Evolutionary conservation across 306 rosid species (phyloP), one percentile per base, ranked within the genome.

Genomic region (Sophora flavescens): DNA sequence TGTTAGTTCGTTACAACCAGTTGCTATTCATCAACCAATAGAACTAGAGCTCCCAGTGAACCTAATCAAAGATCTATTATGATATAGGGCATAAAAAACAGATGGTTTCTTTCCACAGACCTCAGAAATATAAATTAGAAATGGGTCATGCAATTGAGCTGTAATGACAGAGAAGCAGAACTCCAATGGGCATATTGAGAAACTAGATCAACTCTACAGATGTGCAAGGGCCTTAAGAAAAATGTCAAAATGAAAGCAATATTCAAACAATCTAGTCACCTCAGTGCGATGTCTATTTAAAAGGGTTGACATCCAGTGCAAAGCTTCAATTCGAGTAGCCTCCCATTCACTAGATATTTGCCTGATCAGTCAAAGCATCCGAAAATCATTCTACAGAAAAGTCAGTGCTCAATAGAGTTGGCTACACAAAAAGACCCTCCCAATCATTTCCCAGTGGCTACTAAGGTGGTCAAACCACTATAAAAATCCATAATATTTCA

Each of bases 261-360:
- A 60, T 75, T 79, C 13, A 60, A 70, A 74, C 58, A 54, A 47
- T 69, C 59, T 18, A 70, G 54, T 88, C 77, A 96, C 99, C 98
- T 92, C 91, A 13, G 66, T 35, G 16, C 99, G 99, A 83, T 92
- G 86, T 67, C 89, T 86, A 68, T 87, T 87, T 83, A 96, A 77
- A 77, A 96, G 97, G 79, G 89, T 88, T 66, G 92, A 91, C 56
- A 96, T 89, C 99, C 99, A 96, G 82, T 90, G 91, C 93, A 96
- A 87, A 72, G 96, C 93, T 84, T 96, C 99, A 15, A 96, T 88
- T 85, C 95, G 84, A 80, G 99, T 96, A 77, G 96, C 99, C 87
- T 91, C 99, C 90, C 88, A 88, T 72, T 96, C 96, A 73, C 93
- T 89, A 74, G 96, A 88, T 68, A 92, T 67, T 91, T 96, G 93